Conservation (phyloP, 116 monocot genomes). For the Posidonia oceanica region DNA sequence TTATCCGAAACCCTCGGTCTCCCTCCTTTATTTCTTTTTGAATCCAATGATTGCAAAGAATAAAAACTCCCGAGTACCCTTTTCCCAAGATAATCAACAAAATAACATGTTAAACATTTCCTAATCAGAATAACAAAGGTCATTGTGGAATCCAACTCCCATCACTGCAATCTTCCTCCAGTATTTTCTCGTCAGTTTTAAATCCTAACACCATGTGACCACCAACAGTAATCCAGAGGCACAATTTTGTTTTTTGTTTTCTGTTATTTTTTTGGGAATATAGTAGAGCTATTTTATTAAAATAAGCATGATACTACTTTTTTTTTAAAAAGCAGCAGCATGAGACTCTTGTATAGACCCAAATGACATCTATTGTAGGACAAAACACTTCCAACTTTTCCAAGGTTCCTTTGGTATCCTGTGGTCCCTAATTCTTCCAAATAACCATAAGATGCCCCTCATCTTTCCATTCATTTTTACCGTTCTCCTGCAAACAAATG, state of each 20-base stretch:
- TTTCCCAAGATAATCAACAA: not conserved
- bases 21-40: not conserved
- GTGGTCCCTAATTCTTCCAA: no score
- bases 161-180: not conserved
- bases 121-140: not conserved
- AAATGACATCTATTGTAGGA: not conserved
- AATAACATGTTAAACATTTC: no score
- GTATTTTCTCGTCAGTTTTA: not conserved
- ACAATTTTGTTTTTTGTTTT: no score
- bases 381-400: not conserved
- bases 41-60: conserved; percentile 4
- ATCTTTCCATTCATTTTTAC: no score
- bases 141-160: not conserved
- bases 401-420: no score
- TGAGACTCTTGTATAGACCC: not conserved
- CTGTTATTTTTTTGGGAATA: no score
- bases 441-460: no score
- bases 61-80: not conserved
- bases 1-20: not conserved
- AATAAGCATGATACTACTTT: no score
- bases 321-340: not conserved
- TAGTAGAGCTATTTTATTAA: no score
- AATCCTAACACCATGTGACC: not conserved
- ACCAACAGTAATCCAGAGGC: not conserved
- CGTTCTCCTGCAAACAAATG: no score